Evolutionary conservation across 768 basidiomycete genomes (phyloP), one percentile per base, ranked within the genome.

Genomic region (Xerocomellus chrysenteron): DNA sequence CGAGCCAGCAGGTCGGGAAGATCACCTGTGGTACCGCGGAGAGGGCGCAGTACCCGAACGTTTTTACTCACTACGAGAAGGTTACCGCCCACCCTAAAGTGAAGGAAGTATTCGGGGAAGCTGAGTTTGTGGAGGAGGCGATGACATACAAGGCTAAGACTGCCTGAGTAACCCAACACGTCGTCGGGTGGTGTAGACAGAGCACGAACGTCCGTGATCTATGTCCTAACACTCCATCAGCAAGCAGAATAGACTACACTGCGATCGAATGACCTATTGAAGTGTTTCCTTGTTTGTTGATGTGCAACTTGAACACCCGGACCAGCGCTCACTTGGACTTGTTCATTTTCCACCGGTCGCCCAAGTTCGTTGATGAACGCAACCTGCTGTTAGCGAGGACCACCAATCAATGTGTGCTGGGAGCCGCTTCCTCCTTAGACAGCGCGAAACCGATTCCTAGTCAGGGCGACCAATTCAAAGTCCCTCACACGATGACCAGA

Each of bases 11-110:
- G 33, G 65, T 62, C 19, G 67, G 41, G 21, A 48, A 37, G 37
- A 50, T 67, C 12, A 71, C 71, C 0, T 68, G 67, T 37, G 70
- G 70, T 7, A 57, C 54, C 28, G 50, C 42, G 21, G 71, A 73
- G 57, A 70, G 71, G 51, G 60, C 49, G 5, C 54, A 40, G 50
- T 71, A 64, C n/a, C n/a, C n/a, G n/a, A n/a, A n/a, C 28, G 26
- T 71, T 33, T 70, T 67, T 57, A 56, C 61, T 30, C 66, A 68
- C 58, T 67, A 65, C 12, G 52, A 61, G 21, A 71, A 28, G 45
- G 63, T 71, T 6, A 50, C 55, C 0, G 49, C 50, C 5, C 64
- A 65, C 28, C 58, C 63, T 7, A 59, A 57, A 43, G 44, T 66
- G 46, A 65, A 61, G 52, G 54, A 52, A 3, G 47, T 39, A 0